A percentile compares a stretch with the other conserved stretches of the same genome.
These are phyloP conservation scores for Xylaria digitata DNA, from an alignment of 2,329 filamentous ascomycete species.

Conservation along the genomic window DNA sequence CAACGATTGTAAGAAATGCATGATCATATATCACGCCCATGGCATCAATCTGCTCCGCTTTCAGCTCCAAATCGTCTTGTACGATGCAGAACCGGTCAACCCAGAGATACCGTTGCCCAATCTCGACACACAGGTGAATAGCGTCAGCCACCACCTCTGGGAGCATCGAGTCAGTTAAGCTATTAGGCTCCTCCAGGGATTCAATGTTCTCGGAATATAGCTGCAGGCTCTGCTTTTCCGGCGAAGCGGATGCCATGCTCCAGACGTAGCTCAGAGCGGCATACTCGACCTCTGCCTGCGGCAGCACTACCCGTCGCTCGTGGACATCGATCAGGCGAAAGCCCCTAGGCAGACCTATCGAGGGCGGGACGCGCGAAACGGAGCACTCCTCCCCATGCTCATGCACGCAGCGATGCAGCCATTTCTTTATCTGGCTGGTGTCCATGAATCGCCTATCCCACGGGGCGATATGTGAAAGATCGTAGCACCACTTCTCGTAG, in stretches of 20 bases:
- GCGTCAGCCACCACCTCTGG: constrained; percentile 25
- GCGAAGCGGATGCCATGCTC: constrained; percentile 9
- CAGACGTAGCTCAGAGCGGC: constrained; percentile 31
- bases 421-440: constrained; percentile 9
- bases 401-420: constrained; percentile 23
- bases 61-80: constrained; percentile 24
- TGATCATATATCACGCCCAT: constrained; percentile 29
- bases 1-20: constrained; percentile 21
- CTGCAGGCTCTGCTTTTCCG: constrained; percentile 22
- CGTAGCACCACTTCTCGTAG: constrained; percentile 23
- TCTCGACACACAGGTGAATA: constrained; percentile 18
- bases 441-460: constrained; percentile 24
- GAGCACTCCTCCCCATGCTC: constrained; percentile 26
- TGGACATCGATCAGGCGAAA: constrained; percentile 29
- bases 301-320: constrained; percentile 18
- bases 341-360: not conserved
- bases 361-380: constrained; percentile 1
- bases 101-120: constrained; percentile 31
- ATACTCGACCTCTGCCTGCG: constrained; percentile 9
- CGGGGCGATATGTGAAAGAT: constrained; percentile 13
- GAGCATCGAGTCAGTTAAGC: constrained; percentile 9
- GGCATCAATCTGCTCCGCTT: constrained; percentile 23
- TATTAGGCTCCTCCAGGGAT: not conserved
- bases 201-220: constrained; percentile 12
- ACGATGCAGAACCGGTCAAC: constrained; percentile 31